Conservation (phyloP, 306 rosid species). For the Fragaria iinumae region DNA sequence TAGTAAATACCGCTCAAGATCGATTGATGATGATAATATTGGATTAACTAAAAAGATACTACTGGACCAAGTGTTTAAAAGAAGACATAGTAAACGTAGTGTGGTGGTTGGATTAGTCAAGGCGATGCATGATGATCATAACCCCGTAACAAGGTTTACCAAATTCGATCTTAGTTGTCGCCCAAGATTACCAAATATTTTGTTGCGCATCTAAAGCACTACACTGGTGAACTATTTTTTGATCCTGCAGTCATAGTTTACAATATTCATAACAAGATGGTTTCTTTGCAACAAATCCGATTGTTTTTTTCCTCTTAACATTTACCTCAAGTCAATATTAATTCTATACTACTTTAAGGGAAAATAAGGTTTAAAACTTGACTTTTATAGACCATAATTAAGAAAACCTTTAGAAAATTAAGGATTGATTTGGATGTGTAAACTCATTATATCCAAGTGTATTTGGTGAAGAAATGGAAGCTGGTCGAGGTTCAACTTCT, state of each 20-base stretch:
- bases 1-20: not conserved
- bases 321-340: not conserved
- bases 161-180: not conserved
- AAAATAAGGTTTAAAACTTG: not conserved
- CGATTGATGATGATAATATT: not conserved
- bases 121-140: not conserved
- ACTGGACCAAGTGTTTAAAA: not conserved
- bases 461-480: not conserved
- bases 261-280: not conserved
- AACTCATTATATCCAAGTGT: not conserved
- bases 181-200: not conserved
- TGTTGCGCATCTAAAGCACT: not conserved
- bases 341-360: not conserved
- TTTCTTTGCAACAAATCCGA: not conserved
- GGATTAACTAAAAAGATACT: not conserved
- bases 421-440: not conserved
- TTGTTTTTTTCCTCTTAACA: not conserved
- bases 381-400: not conserved
- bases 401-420: not conserved
- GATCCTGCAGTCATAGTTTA: not conserved
- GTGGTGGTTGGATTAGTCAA: not conserved
- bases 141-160: not conserved
- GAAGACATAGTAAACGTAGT: not conserved
- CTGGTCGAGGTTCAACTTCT: too few relatives aligned
- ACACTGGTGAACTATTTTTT: not conserved